Evolutionary conservation across 371 early-diverging fungal genomes (phyloP).

Genomic region (Caulochytrium protostelioides): DNA sequence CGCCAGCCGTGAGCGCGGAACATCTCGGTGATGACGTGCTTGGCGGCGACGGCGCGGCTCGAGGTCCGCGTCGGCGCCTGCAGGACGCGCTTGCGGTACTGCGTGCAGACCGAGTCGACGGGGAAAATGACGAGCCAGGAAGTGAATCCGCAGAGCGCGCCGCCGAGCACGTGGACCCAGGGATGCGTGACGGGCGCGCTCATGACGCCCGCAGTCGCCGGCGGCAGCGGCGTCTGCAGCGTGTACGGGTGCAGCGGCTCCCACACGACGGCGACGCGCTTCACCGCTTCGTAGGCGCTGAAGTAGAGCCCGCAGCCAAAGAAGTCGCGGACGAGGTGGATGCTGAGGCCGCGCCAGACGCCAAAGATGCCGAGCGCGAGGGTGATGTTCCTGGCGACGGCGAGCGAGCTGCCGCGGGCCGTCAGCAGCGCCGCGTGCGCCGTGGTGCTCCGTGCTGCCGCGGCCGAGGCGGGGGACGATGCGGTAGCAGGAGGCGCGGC

Average conservation of each 20-base stretch:
- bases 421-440: too few relatives aligned
- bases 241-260: conserved; percentile 14
- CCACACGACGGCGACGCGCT: conserved; percentile 29
- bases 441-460: too few relatives aligned
- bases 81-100: conserved; percentile 47
- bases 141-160: conserved; percentile 34
- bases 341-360: too few relatives aligned
- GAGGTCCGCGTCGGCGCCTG: conserved; percentile 18
- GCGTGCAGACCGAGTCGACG: conserved; percentile 48
- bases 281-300: conserved; percentile 45
- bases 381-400: too few relatives aligned
- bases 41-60: conserved; percentile 21
- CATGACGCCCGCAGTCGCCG: neutral
- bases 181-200: neutral
- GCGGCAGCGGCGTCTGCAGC: conserved; percentile 34
- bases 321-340: too few relatives aligned
- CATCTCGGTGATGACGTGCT: conserved; percentile 32
- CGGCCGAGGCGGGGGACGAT: too few relatives aligned
- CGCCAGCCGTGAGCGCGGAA: conserved; percentile 27
- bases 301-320: too few relatives aligned
- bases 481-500: too few relatives aligned
- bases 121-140: conserved; percentile 63
- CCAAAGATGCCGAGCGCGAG: too few relatives aligned
- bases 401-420: too few relatives aligned
- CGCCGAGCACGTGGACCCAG: too few relatives aligned